phyloP scores from a whole-genome alignment of 768 basidiomycete genomes.

The Boletus huronensis region DNA sequence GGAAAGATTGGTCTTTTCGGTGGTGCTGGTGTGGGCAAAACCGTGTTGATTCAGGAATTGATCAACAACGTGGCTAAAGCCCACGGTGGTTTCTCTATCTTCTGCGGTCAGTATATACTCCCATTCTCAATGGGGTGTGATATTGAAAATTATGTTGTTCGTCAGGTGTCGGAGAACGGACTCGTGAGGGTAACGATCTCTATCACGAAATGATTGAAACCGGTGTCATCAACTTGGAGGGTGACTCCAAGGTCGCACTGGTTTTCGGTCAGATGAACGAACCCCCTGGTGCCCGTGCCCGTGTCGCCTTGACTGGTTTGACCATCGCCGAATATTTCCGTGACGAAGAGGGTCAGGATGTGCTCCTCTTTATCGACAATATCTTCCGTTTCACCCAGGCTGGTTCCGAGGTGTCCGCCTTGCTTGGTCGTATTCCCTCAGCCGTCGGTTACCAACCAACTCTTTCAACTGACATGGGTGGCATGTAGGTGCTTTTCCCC shows the following conservation, averaged over 20 bases:
- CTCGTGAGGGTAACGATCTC: conserved; percentile 99
- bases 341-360: conserved; percentile 99
- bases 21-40: conserved; percentile 99
- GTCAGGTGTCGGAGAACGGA: conserved; percentile 97
- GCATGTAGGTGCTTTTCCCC: conserved; percentile 63
- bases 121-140: neutral
- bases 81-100: conserved; percentile 99
- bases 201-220: conserved; percentile 99
- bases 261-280: conserved; percentile 99
- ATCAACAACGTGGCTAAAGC: conserved; percentile 99
- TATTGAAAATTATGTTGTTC: conserved; percentile 8
- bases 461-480: conserved; percentile 99
- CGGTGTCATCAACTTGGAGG: conserved; percentile 99
- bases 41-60: conserved; percentile 98
- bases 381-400: conserved; percentile 99
- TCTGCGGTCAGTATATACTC: conserved; percentile 65
- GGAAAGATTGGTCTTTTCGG: conserved; percentile 99
- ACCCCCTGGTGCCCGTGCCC: conserved; percentile 99
- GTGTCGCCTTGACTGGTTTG: conserved; percentile 98
- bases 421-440: conserved; percentile 99
- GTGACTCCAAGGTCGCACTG: conserved; percentile 99
- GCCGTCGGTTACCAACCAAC: conserved; percentile 99
- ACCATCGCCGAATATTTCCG: conserved; percentile 99
- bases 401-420: conserved; percentile 99
- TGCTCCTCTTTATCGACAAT: conserved; percentile 99